Conservation (phyloP, 371 early-diverging fungal genomes). For the Apophysomyces variabilis region DNA sequence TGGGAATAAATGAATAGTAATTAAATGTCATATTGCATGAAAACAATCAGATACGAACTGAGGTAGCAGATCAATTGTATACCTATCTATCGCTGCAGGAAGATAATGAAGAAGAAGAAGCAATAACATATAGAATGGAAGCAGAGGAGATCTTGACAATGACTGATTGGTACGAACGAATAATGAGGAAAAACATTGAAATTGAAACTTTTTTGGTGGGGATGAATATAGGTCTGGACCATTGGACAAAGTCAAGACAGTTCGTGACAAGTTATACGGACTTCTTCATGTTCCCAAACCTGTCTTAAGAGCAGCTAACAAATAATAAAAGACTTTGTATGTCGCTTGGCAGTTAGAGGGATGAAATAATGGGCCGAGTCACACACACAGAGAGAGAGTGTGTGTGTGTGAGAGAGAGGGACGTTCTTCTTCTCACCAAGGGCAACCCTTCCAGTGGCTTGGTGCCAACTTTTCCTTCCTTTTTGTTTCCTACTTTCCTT, state of each 20-base stretch:
- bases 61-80: conserved; percentile 57
- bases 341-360: too few species aligned
- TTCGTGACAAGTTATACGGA: conserved; percentile 40
- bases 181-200: too few species aligned
- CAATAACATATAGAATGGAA: conserved; percentile 36
- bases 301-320: conserved; percentile 19
- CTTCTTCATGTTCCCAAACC: conserved; percentile 46
- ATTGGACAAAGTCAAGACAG: conserved; percentile 28
- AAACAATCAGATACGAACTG: conserved; percentile 45
- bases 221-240: conserved; percentile 29
- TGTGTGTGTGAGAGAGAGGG: too few species aligned
- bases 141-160: conserved; percentile 49
- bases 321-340: too few species aligned
- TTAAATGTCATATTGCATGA: background rate
- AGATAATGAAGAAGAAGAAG: conserved; percentile 39
- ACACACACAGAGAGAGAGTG: too few species aligned
- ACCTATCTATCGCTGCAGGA: conserved; percentile 45
- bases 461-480: background rate
- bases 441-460: background rate
- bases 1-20: conserved; percentile 4
- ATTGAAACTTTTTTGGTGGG: too few species aligned
- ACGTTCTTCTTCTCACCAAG: too few species aligned
- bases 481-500: background rate
- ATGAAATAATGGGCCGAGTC: too few species aligned
- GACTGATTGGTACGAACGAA: conserved; percentile 47